Conservation (phyloP, 225 moss, liverwort and hornwort species). For the Antitrichia curtipendula region DNA sequence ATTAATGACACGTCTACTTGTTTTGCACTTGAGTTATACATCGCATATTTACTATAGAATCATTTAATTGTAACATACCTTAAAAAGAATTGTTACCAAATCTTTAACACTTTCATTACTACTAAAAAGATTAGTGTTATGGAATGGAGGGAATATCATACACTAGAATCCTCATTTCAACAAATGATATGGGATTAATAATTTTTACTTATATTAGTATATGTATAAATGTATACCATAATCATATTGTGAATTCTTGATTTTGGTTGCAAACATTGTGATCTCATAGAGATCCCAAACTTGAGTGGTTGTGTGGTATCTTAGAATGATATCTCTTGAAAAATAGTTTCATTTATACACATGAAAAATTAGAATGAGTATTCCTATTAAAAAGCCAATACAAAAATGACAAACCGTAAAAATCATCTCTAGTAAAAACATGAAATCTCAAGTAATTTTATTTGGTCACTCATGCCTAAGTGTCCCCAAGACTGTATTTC, state of each 20-base stretch:
- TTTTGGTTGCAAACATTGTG: background rate
- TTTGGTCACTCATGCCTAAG: background rate
- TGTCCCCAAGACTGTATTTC: no score
- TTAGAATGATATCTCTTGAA: background rate
- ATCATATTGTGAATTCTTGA: background rate
- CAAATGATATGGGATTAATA: background rate
- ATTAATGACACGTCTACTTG: background rate
- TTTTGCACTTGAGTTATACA: background rate
- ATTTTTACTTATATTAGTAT: background rate
- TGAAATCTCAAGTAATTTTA: background rate
- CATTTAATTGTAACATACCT: background rate
- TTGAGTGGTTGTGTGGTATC: background rate
- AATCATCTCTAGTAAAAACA: background rate
- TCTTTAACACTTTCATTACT: background rate
- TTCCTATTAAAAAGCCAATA: background rate
- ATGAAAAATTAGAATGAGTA: background rate
- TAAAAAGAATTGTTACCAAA: background rate
- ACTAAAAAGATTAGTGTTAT: background rate
- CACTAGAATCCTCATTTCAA: background rate
- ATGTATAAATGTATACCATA: fast-evolving
- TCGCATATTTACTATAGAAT: fast-evolving
- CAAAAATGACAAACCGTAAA: background rate
- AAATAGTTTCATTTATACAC: background rate
- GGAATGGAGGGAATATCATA: fast-evolving
- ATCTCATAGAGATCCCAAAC: background rate